phyloP scores from a whole-genome alignment of 2,329 filamentous ascomycete species.

The Trichoderma atroviride region DNA sequence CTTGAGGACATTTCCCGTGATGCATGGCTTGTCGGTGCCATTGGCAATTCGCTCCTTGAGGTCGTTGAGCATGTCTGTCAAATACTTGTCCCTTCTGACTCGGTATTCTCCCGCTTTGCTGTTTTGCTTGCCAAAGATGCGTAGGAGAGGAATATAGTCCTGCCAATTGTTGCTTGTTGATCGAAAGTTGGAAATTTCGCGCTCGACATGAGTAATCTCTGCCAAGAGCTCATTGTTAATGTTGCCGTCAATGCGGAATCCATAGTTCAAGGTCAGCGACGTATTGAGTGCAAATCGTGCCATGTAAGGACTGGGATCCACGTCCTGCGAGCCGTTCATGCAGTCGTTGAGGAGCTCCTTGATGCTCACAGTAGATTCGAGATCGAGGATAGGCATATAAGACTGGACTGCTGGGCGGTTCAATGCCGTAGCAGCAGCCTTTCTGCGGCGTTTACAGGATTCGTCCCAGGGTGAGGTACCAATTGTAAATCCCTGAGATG shows the following conservation, averaged over 20 bases:
- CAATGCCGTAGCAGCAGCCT: constrained; percentile 76
- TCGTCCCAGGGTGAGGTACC: constrained; percentile 85
- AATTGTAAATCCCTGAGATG: constrained; percentile 78
- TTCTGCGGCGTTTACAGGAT: constrained; percentile 74
- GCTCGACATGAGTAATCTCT: constrained; percentile 76
- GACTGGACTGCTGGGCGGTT: constrained; percentile 75
- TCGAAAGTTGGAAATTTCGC: constrained; percentile 73
- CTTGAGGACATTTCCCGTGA: constrained; percentile 58
- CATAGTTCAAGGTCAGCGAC: constrained; percentile 77
- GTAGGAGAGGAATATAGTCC: constrained; percentile 77
- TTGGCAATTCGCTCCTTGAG: constrained; percentile 45
- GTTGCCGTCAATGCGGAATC: constrained; percentile 72
- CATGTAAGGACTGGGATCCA: constrained; percentile 74
- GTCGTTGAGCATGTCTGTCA: constrained; percentile 67
- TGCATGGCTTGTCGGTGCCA: constrained; percentile 47
- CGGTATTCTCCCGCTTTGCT: constrained; percentile 66
- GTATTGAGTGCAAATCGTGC: constrained; percentile 78
- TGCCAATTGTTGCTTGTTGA: constrained; percentile 83
- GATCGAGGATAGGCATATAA: constrained; percentile 81
- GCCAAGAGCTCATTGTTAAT: constrained; percentile 67
- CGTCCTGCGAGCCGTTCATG: constrained; percentile 60
- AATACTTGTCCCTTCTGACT: constrained; percentile 67
- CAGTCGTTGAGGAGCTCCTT: constrained; percentile 70
- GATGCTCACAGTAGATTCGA: constrained; percentile 72
- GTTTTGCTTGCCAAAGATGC: constrained; percentile 65